Conservation (phyloP, 2,329 filamentous ascomycete species). For the Phoma sp. region DNA sequence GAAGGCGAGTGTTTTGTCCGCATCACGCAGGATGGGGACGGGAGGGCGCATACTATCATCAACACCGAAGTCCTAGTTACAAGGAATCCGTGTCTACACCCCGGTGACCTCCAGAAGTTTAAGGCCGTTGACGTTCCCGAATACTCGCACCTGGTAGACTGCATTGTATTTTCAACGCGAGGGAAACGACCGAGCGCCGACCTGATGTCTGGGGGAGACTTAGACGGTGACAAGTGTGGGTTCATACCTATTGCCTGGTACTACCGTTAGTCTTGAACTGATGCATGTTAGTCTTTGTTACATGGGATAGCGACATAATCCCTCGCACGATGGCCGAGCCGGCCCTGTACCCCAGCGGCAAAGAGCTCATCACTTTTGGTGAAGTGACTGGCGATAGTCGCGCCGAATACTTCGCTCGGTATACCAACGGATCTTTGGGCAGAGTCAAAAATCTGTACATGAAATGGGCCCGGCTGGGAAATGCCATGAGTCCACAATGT, state of each 20-base stretch:
- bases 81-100: conserved; percentile 54
- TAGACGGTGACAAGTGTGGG: conserved; percentile 54
- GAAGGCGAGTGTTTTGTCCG: conserved; percentile 51
- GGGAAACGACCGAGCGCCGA: conserved; percentile 51
- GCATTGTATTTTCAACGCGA: conserved; percentile 51
- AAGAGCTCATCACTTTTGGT: conserved; percentile 47
- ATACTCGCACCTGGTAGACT: conserved; percentile 50
- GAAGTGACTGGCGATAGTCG: conserved; percentile 50
- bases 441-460: conserved; percentile 53
- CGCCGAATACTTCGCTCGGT: conserved; percentile 52
- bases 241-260: background rate
- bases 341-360: conserved; percentile 51
- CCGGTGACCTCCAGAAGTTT: conserved; percentile 55
- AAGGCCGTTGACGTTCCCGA: conserved; percentile 47
- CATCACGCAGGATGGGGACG: conserved; percentile 48
- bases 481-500: too few relatives aligned
- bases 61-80: conserved; percentile 51
- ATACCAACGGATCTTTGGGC: conserved; percentile 51
- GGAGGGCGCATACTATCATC: conserved; percentile 44
- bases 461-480: too few relatives aligned
- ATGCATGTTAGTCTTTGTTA: conserved; percentile 48
- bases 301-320: conserved; percentile 53
- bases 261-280: background rate
- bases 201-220: conserved; percentile 54
- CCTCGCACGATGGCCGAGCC: conserved; percentile 47